Conservation (phyloP, 257 asterid species). For the Jacaranda mimosifolia region DNA sequence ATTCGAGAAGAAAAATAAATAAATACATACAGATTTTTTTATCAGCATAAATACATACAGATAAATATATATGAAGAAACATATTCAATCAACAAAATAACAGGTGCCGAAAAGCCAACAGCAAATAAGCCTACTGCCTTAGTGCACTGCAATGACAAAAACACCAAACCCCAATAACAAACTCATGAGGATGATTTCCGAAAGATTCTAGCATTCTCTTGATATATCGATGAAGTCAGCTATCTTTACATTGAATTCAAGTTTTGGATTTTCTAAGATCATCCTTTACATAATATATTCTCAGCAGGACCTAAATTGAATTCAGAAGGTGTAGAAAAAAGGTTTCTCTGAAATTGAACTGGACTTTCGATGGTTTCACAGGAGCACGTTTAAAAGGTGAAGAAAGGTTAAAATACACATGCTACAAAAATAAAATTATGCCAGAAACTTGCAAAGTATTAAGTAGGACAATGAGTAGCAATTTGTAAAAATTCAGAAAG, state of each 20-base stretch:
- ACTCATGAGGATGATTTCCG: neutral
- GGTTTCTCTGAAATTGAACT: neutral
- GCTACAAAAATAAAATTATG: neutral
- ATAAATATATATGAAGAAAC: neutral
- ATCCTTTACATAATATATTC: neutral
- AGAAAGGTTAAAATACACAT: neutral
- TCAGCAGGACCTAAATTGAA: neutral
- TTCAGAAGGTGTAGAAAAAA: neutral
- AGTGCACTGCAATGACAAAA: constrained; percentile 1
- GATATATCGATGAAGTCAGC: constrained; percentile 7
- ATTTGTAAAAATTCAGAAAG: neutral
- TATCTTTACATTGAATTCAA: neutral
- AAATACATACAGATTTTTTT: too few relatives aligned
- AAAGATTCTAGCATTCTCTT: neutral
- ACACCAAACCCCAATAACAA: neutral
- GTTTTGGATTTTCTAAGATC: neutral
- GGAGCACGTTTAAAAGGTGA: neutral
- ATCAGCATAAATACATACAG: too few relatives aligned
- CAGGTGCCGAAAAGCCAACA: neutral
- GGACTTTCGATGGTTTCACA: neutral
- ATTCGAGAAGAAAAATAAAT: constrained; percentile 5
- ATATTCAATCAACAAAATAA: neutral
- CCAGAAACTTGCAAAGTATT: constrained; percentile 3
- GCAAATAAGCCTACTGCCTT: neutral
- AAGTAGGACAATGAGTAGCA: neutral